A percentile compares a stretch with the other conserved stretches of the same genome.
Evolutionary conservation across 768 basidiomycete genomes (phyloP).

Genomic region (Mrakia frigida): DNA sequence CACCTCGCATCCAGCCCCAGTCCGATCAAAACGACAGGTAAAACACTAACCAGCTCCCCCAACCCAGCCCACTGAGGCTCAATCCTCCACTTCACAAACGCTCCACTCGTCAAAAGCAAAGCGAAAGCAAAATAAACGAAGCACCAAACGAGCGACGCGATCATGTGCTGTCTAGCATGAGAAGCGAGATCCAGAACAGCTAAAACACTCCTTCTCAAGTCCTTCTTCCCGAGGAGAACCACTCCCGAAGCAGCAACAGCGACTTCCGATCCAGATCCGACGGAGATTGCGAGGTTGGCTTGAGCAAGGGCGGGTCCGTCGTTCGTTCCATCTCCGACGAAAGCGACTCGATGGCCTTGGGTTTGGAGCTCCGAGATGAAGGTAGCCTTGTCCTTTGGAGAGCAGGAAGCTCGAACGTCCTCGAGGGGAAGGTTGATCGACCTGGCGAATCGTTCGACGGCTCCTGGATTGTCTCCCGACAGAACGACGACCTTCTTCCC

Average conservation of each 20-base stretch:
- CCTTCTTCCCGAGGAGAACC: not conserved
- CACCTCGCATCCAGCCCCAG: slow-evolving; percentile 24
- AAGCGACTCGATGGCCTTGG: not conserved
- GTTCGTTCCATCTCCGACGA: slow-evolving; percentile 31
- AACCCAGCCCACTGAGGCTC: slow-evolving; percentile 50
- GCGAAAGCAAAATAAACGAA: slow-evolving; percentile 7
- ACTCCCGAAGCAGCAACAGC: slow-evolving; percentile 13
- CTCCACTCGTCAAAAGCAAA: slow-evolving; percentile 2
- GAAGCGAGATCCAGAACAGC: not conserved
- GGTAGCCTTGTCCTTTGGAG: slow-evolving; percentile 6
- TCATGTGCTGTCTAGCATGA: slow-evolving; percentile 9
- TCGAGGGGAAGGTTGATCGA: not conserved
- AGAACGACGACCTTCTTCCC: slow-evolving; percentile 13
- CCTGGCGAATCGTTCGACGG: slow-evolving; percentile 3
- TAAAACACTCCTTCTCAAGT: not conserved
- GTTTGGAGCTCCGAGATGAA: not conserved
- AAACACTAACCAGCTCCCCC: slow-evolving; percentile 49
- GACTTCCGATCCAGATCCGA: slow-evolving; percentile 17
- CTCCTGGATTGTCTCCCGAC: slow-evolving; percentile 10
- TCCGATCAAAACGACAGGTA: slow-evolving; percentile 48
- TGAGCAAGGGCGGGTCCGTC: slow-evolving; percentile 29
- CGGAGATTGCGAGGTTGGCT: slow-evolving; percentile 18
- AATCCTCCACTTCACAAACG: slow-evolving; percentile 44
- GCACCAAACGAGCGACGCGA: slow-evolving; percentile 12
- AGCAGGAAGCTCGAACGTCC: slow-evolving; percentile 8